A percentile compares a stretch with the other conserved stretches of the same genome.
Evolutionary conservation across 768 basidiomycete genomes (phyloP).

Genomic region (Lactifluus pinguis): DNA sequence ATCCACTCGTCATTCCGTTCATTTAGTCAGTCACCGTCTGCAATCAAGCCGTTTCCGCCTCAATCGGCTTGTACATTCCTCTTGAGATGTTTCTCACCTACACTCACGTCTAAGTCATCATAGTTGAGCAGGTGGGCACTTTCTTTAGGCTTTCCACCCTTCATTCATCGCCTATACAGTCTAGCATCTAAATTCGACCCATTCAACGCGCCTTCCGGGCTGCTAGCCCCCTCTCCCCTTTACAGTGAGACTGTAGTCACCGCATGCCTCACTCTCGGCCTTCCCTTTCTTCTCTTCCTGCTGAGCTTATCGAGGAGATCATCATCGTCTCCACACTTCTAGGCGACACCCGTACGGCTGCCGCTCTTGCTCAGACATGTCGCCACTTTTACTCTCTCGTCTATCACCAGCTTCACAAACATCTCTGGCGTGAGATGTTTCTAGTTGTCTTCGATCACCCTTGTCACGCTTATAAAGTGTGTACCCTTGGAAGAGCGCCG

Average conservation of each 20-base stretch:
- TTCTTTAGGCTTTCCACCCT: no score
- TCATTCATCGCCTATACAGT: no score
- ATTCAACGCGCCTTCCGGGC: not conserved
- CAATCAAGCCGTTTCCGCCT: not conserved
- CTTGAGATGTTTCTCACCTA: not conserved
- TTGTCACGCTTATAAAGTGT: not conserved
- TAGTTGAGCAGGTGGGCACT: no score
- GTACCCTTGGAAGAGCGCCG: not conserved
- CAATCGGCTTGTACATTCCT: not conserved
- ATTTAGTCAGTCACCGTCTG: no score
- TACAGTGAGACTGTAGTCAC: not conserved
- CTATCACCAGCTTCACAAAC: slow-evolving; percentile 25
- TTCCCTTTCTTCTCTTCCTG: slow-evolving; percentile 20
- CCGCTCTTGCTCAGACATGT: slow-evolving; percentile 30
- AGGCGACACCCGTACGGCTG: slow-evolving; percentile 23
- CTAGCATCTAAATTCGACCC: not conserved
- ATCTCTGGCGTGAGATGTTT: slow-evolving; percentile 34
- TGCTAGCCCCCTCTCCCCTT: not conserved
- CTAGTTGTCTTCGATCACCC: slow-evolving; percentile 31
- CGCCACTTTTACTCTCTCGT: slow-evolving; percentile 24
- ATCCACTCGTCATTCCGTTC: not conserved
- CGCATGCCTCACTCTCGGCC: not conserved
- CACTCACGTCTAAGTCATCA: no score
- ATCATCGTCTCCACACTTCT: slow-evolving; percentile 23
- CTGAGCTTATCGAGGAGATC: slow-evolving; percentile 31